These are phyloP conservation scores for Aspergillus homomorphus DNA, from an alignment of 495 filamentous ascomycete genomes.

Conservation along the genomic window DNA sequence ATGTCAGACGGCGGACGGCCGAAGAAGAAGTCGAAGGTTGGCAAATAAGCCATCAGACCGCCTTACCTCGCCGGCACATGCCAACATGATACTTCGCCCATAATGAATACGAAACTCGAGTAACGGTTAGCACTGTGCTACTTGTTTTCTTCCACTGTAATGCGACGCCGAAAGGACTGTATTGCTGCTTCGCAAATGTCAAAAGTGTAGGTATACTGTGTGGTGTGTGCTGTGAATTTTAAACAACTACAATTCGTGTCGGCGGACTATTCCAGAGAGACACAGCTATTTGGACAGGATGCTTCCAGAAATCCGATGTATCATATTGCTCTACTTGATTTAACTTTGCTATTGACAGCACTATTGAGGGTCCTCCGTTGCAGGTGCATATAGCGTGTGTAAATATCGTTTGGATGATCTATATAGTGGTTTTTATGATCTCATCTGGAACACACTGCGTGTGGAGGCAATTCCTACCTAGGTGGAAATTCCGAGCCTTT, in stretches of 20 bases:
- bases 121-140: neutral
- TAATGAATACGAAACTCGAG: constrained; percentile 15
- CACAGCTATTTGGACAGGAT: no score
- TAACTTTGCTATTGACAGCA: constrained; percentile 15
- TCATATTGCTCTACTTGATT: constrained; percentile 11
- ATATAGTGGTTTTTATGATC: neutral
- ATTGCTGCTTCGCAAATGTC: no score
- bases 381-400: constrained; percentile 8
- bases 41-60: constrained; percentile 23
- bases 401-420: neutral
- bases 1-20: constrained; percentile 46
- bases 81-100: constrained; percentile 2
- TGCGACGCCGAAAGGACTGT: no score
- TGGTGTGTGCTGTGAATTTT: neutral
- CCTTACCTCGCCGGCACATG: neutral
- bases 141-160: neutral
- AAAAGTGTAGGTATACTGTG: no score
- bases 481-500: no score
- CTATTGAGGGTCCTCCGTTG: constrained; percentile 11
- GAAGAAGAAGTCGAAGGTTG: constrained; percentile 67
- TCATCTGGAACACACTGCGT: neutral
- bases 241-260: neutral
- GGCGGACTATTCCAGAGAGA: neutral
- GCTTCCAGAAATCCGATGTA: constrained; percentile 4
- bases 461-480: neutral